Evolutionary conservation across 2,329 filamentous ascomycete species (phyloP).

Genomic region (Phaeosphaeria sp.): DNA sequence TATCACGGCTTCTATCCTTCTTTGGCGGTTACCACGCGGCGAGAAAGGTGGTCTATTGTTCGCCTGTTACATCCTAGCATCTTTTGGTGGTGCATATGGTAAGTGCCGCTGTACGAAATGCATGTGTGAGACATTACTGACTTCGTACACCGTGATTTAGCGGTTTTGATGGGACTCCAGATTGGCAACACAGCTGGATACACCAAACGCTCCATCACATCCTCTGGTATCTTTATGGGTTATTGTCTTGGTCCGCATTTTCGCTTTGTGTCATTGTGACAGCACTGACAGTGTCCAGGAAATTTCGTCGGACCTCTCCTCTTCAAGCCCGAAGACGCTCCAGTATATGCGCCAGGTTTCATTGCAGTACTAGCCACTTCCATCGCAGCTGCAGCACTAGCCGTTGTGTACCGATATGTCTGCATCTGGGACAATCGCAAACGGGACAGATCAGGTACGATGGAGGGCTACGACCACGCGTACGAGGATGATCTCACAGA

Average conservation of each 20-base stretch:
- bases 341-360: conserved; percentile 49
- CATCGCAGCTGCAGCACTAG: conserved; percentile 44
- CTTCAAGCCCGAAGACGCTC: conserved; percentile 25
- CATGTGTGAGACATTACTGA: no score
- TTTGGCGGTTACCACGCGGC: conserved; percentile 53
- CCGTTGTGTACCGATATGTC: conserved; percentile 53
- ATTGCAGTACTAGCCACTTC: conserved; percentile 50
- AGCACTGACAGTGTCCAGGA: conserved; percentile 21
- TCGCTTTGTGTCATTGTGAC: not conserved
- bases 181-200: conserved; percentile 62
- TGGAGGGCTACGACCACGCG: conserved; percentile 60
- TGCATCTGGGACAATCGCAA: conserved; percentile 55
- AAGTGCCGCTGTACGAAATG: no score
- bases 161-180: conserved; percentile 58
- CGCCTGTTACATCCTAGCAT: conserved; percentile 58
- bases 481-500: conserved; percentile 62
- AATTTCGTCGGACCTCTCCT: conserved; percentile 43
- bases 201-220: conserved; percentile 58
- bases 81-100: conserved; percentile 56
- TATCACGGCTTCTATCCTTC: conserved; percentile 50
- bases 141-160: no score
- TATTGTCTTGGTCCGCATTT: conserved; percentile 55
- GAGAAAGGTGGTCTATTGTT: conserved; percentile 57
- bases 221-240: conserved; percentile 59
- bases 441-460: conserved; percentile 51